Percentiles rank a stretch among this genome's conserved stretches.
Evolutionary conservation across 495 filamentous ascomycete genomes (phyloP).

Genomic region (Penicillium mononematosum): DNA sequence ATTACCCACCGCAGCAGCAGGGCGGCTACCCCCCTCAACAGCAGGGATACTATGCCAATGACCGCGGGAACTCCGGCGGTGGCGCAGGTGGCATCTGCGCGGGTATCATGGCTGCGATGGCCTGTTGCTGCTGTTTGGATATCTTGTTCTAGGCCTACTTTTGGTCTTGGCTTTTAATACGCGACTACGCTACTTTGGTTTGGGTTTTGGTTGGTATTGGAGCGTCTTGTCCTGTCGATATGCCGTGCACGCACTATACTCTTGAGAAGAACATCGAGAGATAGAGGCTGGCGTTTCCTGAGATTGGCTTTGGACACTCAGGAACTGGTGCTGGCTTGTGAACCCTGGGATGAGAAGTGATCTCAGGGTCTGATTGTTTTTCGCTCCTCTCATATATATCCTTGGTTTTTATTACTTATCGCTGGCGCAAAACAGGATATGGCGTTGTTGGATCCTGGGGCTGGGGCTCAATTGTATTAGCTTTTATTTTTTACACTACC

Average conservation of each 20-base stretch:
- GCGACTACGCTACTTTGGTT: neutral
- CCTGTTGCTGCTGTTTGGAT: conserved; percentile 57
- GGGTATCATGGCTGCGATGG: conserved; percentile 48
- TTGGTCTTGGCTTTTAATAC: too few relatives aligned
- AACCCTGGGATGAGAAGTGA: neutral
- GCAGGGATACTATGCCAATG: conserved; percentile 43
- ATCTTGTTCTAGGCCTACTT: conserved; percentile 42
- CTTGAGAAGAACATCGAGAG: neutral
- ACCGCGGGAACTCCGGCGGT: conserved; percentile 26
- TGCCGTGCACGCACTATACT: neutral
- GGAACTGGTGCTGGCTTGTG: neutral
- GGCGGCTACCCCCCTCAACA: conserved; percentile 44
- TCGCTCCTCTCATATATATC: conserved; percentile 17
- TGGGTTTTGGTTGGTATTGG: neutral
- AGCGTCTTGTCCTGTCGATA: neutral
- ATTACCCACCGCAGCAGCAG: conserved; percentile 45
- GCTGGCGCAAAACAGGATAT: conserved; percentile 18
- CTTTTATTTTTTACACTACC: neutral
- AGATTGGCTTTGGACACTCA: conserved; percentile 1
- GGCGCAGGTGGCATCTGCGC: conserved; percentile 45
- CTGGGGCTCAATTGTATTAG: conserved; percentile 6
- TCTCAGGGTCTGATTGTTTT: neutral
- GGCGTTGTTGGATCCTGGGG: conserved; percentile 14
- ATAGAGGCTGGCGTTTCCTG: conserved; percentile 1
- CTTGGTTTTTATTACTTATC: conserved; percentile 13